Conservation (phyloP, 1,139 yeast species). For the Debaryomycetaceae sp. region DNA sequence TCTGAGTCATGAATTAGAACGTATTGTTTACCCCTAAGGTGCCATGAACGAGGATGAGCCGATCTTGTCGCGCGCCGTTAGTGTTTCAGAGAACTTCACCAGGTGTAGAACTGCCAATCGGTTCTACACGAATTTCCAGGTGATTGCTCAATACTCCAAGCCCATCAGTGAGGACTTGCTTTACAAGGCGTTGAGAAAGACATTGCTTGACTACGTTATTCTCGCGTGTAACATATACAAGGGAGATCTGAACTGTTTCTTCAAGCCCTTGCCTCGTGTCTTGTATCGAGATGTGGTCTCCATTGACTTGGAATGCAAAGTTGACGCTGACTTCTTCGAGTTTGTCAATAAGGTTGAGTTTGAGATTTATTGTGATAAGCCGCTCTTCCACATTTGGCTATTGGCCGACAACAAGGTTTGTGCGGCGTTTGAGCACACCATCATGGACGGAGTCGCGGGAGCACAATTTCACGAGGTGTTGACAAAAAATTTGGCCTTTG, state of each 20-base stretch:
- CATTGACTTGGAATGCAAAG: constrained; percentile 9
- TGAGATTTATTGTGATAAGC: constrained; percentile 20
- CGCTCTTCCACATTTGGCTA: constrained; percentile 27
- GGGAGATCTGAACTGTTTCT: constrained; percentile 13
- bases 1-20: constrained; percentile 1
- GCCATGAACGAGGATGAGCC: constrained; percentile 1
- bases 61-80: constrained; percentile 20
- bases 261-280: constrained; percentile 21
- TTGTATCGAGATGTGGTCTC: constrained; percentile 23
- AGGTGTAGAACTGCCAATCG: constrained; percentile 28
- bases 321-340: constrained; percentile 28
- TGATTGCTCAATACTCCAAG: constrained; percentile 30
- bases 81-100: constrained; percentile 33
- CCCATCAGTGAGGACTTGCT: constrained; percentile 17
- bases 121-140: constrained; percentile 30
- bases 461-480: constrained; percentile 35
- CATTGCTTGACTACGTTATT: constrained; percentile 32
- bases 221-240: constrained; percentile 28
- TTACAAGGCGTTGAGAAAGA: constrained; percentile 26
- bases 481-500: constrained; percentile 23
- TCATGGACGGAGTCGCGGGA: constrained; percentile 42
- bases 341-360: constrained; percentile 20
- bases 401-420: constrained; percentile 22
- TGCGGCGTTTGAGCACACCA: constrained; percentile 36
- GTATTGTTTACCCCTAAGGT: neutral